Percentiles rank a stretch among this genome's conserved stretches.
phyloP scores from a whole-genome alignment of 139 green algal genomes.

The Picochlorum sp. region DNA sequence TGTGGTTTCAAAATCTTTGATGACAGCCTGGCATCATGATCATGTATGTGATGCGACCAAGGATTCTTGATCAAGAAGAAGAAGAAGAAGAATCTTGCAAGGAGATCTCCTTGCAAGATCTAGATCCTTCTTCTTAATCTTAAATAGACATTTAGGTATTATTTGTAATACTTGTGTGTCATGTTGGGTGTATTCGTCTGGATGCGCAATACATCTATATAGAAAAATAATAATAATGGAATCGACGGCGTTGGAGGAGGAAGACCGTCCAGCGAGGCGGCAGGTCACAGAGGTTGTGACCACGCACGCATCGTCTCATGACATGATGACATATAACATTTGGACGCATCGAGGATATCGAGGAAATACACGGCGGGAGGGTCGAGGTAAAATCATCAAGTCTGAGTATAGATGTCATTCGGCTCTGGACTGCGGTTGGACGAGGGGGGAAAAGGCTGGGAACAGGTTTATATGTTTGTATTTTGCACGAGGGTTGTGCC shows the following conservation, averaged over 20 bases:
- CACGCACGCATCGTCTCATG: conserved; percentile 13
- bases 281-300: conserved; percentile 22
- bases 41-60: no score
- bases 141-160: no score
- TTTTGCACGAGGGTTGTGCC: conserved; percentile 57
- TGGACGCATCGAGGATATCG: conserved; percentile 19
- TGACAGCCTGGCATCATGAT: no score
- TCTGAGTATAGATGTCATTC: conserved; percentile 48
- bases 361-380: conserved; percentile 12
- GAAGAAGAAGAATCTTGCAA: no score
- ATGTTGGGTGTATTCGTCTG: no score
- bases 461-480: conserved; percentile 53
- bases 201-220: no score
- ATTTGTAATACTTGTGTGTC: no score
- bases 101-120: no score
- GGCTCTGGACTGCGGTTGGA: conserved; percentile 44
- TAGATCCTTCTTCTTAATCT: no score
- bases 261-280: neutral
- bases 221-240: neutral
- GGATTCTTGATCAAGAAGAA: no score
- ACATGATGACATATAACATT: conserved; percentile 25
- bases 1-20: no score
- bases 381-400: conserved; percentile 16
- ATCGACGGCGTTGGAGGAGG: neutral
- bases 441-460: conserved; percentile 38